These are phyloP conservation scores for Ogataea glucozyma DNA, from an alignment of 805 yeast species.

Conservation along the genomic window DNA sequence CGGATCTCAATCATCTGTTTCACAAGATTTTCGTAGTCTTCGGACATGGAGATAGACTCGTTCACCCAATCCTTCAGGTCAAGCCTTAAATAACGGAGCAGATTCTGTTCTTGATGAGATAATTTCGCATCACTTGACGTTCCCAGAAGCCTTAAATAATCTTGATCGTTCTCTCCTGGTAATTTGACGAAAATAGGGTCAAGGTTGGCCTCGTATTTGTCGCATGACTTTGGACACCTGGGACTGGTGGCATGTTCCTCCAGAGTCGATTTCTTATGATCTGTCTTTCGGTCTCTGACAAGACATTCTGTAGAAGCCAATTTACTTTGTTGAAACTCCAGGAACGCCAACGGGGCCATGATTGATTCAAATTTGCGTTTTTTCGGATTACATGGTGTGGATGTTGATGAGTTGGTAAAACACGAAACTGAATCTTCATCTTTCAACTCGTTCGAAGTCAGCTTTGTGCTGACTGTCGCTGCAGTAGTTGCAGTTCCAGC, in stretches of 20 bases:
- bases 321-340: constrained; percentile 7
- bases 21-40: constrained; percentile 37
- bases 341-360: constrained; percentile 12
- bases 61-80: constrained; percentile 38
- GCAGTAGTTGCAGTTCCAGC: constrained; percentile 22
- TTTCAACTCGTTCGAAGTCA: constrained; percentile 17
- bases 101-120: constrained; percentile 18
- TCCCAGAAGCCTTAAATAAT: constrained; percentile 16
- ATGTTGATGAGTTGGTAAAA: constrained; percentile 22
- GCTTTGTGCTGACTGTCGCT: constrained; percentile 15
- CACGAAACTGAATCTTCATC: constrained; percentile 21
- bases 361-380: constrained; percentile 12
- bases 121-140: constrained; percentile 6
- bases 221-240: constrained; percentile 9
- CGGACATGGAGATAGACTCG: constrained; percentile 36
- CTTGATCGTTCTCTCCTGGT: constrained; percentile 16
- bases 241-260: too few species aligned
- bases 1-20: constrained; percentile 39
- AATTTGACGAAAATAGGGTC: constrained; percentile 18
- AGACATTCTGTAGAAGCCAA: too few species aligned
- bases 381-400: constrained; percentile 24
- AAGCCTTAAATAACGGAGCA: constrained; percentile 18
- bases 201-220: constrained; percentile 15
- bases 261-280: too few species aligned
- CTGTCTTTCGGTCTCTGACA: too few species aligned